A percentile compares a stretch with the other conserved stretches of the same genome.
Conservation (phyloP, 1,139 yeast species). For the Debaryomyces udenii region DNA sequence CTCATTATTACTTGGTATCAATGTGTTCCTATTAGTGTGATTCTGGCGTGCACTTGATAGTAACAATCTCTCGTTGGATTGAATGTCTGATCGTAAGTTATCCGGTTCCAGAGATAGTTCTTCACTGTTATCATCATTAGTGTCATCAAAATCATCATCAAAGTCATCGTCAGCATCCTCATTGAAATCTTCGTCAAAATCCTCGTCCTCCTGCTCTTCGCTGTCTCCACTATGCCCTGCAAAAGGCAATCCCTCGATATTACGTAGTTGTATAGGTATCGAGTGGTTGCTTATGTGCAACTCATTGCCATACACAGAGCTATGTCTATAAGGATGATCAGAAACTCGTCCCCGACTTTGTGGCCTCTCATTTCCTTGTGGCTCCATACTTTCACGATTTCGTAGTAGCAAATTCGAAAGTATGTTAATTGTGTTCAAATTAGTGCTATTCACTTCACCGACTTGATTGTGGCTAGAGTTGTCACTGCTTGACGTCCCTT, state of each 20-base stretch:
- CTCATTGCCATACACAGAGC: slow-evolving; percentile 13
- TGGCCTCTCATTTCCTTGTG: neutral
- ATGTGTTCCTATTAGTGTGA: slow-evolving; percentile 23
- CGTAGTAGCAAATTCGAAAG: slow-evolving; percentile 12
- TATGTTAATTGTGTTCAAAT: slow-evolving; percentile 13
- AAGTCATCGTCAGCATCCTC: slow-evolving; percentile 14
- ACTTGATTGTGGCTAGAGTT: neutral
- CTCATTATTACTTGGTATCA: slow-evolving; percentile 13
- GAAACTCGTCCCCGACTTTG: neutral
- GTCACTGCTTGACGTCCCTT: neutral
- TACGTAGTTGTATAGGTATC: slow-evolving; percentile 14
- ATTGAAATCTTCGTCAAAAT: slow-evolving; percentile 13
- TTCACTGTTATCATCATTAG: slow-evolving; percentile 11
- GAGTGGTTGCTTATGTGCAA: slow-evolving; percentile 14
- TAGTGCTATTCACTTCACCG: slow-evolving; percentile 1
- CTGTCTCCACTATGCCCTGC: slow-evolving; percentile 14
- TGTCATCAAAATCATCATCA: slow-evolving; percentile 9
- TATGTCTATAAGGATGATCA: slow-evolving; percentile 6
- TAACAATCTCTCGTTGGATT: slow-evolving; percentile 27
- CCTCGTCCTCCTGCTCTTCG: slow-evolving; percentile 11
- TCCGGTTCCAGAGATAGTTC: slow-evolving; percentile 14
- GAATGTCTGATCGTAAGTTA: slow-evolving; percentile 19
- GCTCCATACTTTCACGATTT: slow-evolving; percentile 4
- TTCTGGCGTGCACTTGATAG: slow-evolving; percentile 35
- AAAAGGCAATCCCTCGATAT: slow-evolving; percentile 9